phyloP scores from a whole-genome alignment of 352 stramenopile genomes.

The Pythium utonaiense region DNA sequence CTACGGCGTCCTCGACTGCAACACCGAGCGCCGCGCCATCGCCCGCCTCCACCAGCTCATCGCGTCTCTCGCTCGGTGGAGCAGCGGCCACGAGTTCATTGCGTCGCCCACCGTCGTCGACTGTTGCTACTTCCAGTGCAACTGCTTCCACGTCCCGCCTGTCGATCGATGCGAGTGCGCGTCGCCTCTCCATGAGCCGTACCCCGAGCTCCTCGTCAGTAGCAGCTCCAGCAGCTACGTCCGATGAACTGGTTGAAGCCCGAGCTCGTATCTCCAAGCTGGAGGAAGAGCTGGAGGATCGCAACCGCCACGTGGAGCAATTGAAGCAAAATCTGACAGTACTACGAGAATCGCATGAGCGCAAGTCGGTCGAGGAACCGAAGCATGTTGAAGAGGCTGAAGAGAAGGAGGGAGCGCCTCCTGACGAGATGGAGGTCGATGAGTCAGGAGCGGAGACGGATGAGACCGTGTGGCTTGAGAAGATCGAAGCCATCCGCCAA shows the following conservation, averaged over 20 bases:
- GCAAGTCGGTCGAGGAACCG: not conserved
- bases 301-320: constrained; percentile 62
- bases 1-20: constrained; percentile 1
- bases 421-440: constrained; percentile 36
- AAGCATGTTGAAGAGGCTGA: constrained; percentile 29
- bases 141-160: constrained; percentile 12
- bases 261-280: constrained; percentile 49
- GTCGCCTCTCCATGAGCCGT: constrained; percentile 16
- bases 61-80: constrained; percentile 12
- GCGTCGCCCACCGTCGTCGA: constrained; percentile 10
- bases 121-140: not conserved
- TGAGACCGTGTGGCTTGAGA: constrained; percentile 40
- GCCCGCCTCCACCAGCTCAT: not conserved
- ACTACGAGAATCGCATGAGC: constrained; percentile 40
- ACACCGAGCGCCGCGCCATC: constrained; percentile 8
- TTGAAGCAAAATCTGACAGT: constrained; percentile 55
- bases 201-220: not conserved
- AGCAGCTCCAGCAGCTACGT: constrained; percentile 1
- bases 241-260: constrained; percentile 53
- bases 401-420: constrained; percentile 22
- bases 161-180: constrained; percentile 8
- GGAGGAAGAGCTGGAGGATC: constrained; percentile 69
- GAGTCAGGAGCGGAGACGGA: constrained; percentile 7
- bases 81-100: constrained; percentile 5
- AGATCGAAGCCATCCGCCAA: constrained; percentile 47